A percentile compares a stretch with the other conserved stretches of the same genome.
These are phyloP conservation scores for Microbotryum violaceum DNA, from an alignment of 1,284 basidiomycete genomes.

Conservation along the genomic window DNA sequence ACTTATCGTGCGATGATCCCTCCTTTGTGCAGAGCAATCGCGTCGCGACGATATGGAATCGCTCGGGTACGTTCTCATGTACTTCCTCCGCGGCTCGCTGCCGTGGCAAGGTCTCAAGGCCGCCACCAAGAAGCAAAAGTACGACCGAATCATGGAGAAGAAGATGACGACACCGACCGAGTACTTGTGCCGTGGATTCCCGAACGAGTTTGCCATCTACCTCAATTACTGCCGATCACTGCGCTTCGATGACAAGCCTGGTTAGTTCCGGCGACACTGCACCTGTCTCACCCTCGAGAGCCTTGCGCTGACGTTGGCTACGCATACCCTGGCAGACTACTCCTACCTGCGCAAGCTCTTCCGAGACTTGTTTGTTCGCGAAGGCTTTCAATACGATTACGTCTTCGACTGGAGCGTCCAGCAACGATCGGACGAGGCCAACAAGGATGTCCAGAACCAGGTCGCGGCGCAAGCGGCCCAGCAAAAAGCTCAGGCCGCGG, in stretches of 20 bases:
- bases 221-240: conserved; percentile 94
- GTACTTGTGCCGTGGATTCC: conserved; percentile 89
- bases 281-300: background rate
- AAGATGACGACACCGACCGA: conserved; percentile 99
- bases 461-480: conserved; percentile 7
- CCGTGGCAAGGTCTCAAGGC: conserved; percentile 98
- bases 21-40: conserved; percentile 61
- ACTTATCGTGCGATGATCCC: no score
- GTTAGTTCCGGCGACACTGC: background rate
- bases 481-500: background rate
- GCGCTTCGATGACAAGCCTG: conserved; percentile 78
- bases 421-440: conserved; percentile 39
- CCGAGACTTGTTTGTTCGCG: conserved; percentile 92
- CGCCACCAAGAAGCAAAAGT: conserved; percentile 99
- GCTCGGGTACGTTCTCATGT: conserved; percentile 94
- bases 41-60: conserved; percentile 94
- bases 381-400: conserved; percentile 96
- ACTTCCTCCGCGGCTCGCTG: conserved; percentile 90
- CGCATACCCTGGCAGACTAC: conserved; percentile 68
- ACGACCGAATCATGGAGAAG: conserved; percentile 99
- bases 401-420: conserved; percentile 97
- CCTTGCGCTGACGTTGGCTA: background rate
- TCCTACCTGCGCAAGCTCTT: conserved; percentile 96
- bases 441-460: conserved; percentile 9
- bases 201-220: conserved; percentile 96